Base-by-base conservation (phyloP, 225 moss, liverwort and hornwort species). In the Marchantia polymorpha region DNA sequence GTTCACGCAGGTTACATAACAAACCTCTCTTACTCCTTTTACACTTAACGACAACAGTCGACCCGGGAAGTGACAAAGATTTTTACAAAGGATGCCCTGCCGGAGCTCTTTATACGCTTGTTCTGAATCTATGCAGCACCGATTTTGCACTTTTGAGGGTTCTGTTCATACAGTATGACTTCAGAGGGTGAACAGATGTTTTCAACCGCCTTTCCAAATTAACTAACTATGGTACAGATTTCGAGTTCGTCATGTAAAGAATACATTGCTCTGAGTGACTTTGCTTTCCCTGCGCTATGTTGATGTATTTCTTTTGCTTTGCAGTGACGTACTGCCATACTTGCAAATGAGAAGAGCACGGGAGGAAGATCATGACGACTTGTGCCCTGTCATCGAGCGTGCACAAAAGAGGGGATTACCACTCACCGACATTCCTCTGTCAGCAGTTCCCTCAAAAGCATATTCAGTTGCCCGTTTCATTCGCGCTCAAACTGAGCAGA, bases 401-500 rank as follows among this genome's bases (percentile, higher is more conserved):
- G 83, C 85, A 11, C 89, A 90, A 72, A 74, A 82, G 71, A 83
- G 85, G 50, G 83, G 83, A 50, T 73, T 85, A 56, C 89, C 89
- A 63, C 87, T 90, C 64, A 85, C 89, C 1, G 72, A 82, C 64
- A 55, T 90, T 64, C 89, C 89, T 0, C 63, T 79, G 81, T 84
- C 83, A 80, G 85, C 87, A 10, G 55, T 83, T 72, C 89, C 89
- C 69, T 85, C 87, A 52, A 82, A 87, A 69, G 79, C 83, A 29
- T 87, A 82, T 72, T 84, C 89, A 10, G 76, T 90, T 73, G 89
- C 87, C 69, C 87, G 89, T 47, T 79, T 87, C 75, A 90, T 90
- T 82, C 85, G 85, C 59, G 87, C 87, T 11, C 89, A 90, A 82
- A 87, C 78, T 17, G 74, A 77, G 56, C 49, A 77, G 19, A 83